Base-by-base conservation (phyloP, 768 basidiomycete genomes). In the Boletus coccyginus region DNA sequence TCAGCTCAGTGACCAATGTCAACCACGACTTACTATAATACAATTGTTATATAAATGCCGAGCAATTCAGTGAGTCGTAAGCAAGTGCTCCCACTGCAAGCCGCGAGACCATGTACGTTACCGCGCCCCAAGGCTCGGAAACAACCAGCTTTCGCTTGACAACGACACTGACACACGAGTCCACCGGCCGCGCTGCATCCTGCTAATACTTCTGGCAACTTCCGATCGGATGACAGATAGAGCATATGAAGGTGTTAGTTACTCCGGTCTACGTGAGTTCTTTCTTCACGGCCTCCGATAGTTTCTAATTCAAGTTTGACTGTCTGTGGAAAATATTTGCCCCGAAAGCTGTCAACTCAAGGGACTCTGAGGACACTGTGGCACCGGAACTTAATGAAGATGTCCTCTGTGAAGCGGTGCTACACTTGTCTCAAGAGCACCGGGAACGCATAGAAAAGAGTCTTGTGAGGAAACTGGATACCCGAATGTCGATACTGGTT, bases 371-470 rank as follows among this genome's bases (percentile, higher is more conserved):
- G 21, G 41, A 52, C 12, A 27, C n/a, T 33, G 10, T 31, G 19
- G 0, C 46, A 48, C 27, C 35, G 3, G 54, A 51, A 49, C n/a
- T 19, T 11, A 40, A 48, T 35, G 46, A 56, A 19, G 47, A 49
- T 16, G 40, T 9, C 21, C 29, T 36, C n/a, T 39, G 24, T 48
- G 55, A 56, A 35, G 11, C 9, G 9, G 9, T 36, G 33, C 39
- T 21, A 33, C 21, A 29, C 11, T 58, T 33, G 6, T 44, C 56
- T 40, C 50, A 29, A 44, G 49, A 58, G 31, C 71, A 61, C n/a
- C 66, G 79, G 49, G 66, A 69, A 57, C 59, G 42, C 32, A 56
- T 81, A 27, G 80, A 81, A 69, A 71, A 66, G 58, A 77, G 70
- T 61, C 72, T 81, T 27, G 53, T 81, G 27, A 62, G 66, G 50